These are phyloP conservation scores for Geotrichum aggregatum DNA, from an alignment of 1,139 yeast genomes.

Conservation along the genomic window DNA sequence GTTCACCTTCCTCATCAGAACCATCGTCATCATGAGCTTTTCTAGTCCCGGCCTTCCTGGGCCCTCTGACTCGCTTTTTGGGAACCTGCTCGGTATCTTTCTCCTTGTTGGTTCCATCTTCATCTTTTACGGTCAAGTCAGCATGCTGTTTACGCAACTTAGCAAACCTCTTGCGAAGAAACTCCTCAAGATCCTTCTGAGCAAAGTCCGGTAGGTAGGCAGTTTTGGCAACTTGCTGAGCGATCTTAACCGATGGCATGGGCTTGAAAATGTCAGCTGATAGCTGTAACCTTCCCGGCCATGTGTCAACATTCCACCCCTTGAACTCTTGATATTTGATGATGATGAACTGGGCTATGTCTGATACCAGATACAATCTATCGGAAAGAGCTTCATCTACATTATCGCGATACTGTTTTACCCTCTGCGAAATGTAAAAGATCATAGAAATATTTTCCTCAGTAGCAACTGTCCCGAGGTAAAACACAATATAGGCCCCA, in stretches of 20 bases:
- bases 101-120: background rate
- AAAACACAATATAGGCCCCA: conserved; percentile 53
- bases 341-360: conserved; percentile 63
- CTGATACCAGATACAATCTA: conserved; percentile 64
- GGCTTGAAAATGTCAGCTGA: conserved; percentile 64
- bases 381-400: conserved; percentile 38
- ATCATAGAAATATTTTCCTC: conserved; percentile 67
- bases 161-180: conserved; percentile 11
- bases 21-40: conserved; percentile 1
- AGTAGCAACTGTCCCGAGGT: conserved; percentile 56
- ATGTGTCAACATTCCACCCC: conserved; percentile 69
- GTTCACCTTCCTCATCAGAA: conserved; percentile 1
- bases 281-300: conserved; percentile 73
- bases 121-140: conserved; percentile 2
- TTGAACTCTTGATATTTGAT: conserved; percentile 54
- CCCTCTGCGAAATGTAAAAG: conserved; percentile 71
- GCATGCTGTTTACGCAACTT: conserved; percentile 21
- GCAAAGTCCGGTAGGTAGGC: conserved; percentile 49
- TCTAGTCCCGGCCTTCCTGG: background rate
- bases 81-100: conserved; percentile 2
- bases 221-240: conserved; percentile 35
- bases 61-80: conserved; percentile 1
- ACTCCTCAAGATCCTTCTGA: conserved; percentile 28
- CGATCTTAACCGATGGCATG: conserved; percentile 41
- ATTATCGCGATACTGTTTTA: conserved; percentile 71